phyloP scores from a whole-genome alignment of 2,329 filamentous ascomycete species.

The Penicillium sp. region DNA sequence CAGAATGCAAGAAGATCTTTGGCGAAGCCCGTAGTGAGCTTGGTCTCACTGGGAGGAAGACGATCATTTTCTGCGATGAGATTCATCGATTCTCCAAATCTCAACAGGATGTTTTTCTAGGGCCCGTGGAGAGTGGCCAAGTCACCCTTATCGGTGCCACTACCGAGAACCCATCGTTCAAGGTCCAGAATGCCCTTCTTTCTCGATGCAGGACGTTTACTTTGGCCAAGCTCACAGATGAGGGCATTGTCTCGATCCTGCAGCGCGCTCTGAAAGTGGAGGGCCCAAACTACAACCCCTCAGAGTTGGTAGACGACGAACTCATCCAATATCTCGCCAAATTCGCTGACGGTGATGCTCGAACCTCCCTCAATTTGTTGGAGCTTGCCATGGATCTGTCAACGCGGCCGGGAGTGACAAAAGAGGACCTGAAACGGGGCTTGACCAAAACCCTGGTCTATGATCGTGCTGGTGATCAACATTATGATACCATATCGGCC shows the following conservation, averaged over 20 bases:
- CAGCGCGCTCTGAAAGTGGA: constrained; percentile 67
- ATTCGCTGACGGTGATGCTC: constrained; percentile 87
- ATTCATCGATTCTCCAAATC: constrained; percentile 87
- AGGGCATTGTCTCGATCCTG: constrained; percentile 70
- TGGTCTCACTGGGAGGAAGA: constrained; percentile 76
- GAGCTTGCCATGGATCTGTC: constrained; percentile 81
- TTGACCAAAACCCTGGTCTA: constrained; percentile 92
- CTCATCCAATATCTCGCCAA: constrained; percentile 75
- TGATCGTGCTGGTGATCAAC: constrained; percentile 89
- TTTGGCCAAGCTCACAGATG: constrained; percentile 66
- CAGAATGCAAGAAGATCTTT: constrained; percentile 90
- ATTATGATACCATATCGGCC: constrained; percentile 95
- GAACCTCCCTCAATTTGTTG: constrained; percentile 86
- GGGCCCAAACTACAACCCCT: constrained; percentile 47
- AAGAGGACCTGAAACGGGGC: constrained; percentile 70
- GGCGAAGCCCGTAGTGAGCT: constrained; percentile 76
- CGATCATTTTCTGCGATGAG: constrained; percentile 96
- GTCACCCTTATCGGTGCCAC: constrained; percentile 92
- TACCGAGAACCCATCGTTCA: constrained; percentile 95
- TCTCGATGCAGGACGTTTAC: constrained; percentile 91
- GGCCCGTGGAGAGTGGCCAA: constrained; percentile 83
- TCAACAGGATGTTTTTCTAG: constrained; percentile 92
- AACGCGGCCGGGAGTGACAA: constrained; percentile 60
- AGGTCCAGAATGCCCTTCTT: constrained; percentile 79
- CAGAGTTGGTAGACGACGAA: constrained; percentile 65